These are phyloP conservation scores for Beta vulgaris DNA, from an alignment of 148 eudicot species.

Conservation along the genomic window DNA sequence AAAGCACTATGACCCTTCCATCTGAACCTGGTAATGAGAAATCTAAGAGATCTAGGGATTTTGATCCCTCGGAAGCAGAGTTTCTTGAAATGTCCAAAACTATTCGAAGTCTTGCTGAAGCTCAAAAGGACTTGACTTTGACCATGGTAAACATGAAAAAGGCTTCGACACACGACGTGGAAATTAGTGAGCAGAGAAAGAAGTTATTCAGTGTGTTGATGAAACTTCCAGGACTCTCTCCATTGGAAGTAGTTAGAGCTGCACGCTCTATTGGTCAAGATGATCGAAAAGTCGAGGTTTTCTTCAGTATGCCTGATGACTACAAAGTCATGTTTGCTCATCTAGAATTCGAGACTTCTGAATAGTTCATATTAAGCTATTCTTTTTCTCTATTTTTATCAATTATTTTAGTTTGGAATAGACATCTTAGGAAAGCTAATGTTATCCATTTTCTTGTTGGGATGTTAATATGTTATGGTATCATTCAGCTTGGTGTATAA, in stretches of 20 bases:
- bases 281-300: slow-evolving; percentile 21
- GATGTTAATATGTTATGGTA: not conserved
- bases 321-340: slow-evolving; percentile 19
- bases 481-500: not conserved
- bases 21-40: slow-evolving; percentile 8
- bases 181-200: slow-evolving; percentile 18
- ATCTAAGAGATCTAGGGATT: slow-evolving; percentile 1
- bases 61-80: not conserved
- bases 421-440: no score
- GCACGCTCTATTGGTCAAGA: slow-evolving; percentile 19
- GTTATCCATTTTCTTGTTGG: no score
- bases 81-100: slow-evolving; percentile 13
- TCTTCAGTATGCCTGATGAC: slow-evolving; percentile 26
- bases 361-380: not conserved
- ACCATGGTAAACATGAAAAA: slow-evolving; percentile 19
- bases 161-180: slow-evolving; percentile 14
- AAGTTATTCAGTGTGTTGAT: slow-evolving; percentile 21
- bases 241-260: slow-evolving; percentile 16
- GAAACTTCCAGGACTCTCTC: slow-evolving; percentile 21
- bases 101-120: slow-evolving; percentile 27
- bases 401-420: no score
- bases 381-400: not conserved
- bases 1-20: slow-evolving; percentile 8
- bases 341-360: slow-evolving; percentile 10
- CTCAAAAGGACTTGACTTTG: slow-evolving; percentile 21